Evolutionary conservation across 2,329 filamentous ascomycete genomes (phyloP).

Genomic region (Trichoderma aggressivum): DNA sequence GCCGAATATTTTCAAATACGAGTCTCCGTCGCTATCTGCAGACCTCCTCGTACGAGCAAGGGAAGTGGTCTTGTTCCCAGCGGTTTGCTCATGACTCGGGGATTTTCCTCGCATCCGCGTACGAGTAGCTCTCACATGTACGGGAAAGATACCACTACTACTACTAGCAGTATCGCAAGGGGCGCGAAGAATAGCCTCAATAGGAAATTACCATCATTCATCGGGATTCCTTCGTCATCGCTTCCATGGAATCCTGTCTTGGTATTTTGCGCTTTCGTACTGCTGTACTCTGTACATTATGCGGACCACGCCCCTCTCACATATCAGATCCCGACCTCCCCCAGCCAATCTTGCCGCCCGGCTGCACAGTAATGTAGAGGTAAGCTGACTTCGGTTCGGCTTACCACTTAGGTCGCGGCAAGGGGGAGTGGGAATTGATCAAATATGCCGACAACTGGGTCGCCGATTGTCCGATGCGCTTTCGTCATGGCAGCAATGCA

Average conservation of each 20-base stretch:
- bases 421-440: not conserved
- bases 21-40: too few relatives aligned
- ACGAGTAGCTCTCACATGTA: not conserved
- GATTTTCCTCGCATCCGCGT: not conserved
- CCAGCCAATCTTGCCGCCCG: not conserved
- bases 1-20: too few relatives aligned
- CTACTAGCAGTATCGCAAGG: not conserved
- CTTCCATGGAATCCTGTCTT: not conserved
- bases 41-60: not conserved
- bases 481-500: not conserved
- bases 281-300: not conserved
- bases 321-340: not conserved
- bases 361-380: not conserved
- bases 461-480: not conserved
- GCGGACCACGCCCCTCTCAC: not conserved
- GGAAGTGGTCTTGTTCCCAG: not conserved
- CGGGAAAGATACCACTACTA: not conserved
- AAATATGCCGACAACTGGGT: not conserved
- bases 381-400: conserved; percentile 13
- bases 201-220: not conserved
- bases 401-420: not conserved
- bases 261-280: not conserved
- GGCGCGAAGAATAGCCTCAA: not conserved
- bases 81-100: not conserved
- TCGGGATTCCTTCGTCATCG: not conserved